Conservation (phyloP, 352 stramenopile species). For the Globisporangium megalacanthum region DNA sequence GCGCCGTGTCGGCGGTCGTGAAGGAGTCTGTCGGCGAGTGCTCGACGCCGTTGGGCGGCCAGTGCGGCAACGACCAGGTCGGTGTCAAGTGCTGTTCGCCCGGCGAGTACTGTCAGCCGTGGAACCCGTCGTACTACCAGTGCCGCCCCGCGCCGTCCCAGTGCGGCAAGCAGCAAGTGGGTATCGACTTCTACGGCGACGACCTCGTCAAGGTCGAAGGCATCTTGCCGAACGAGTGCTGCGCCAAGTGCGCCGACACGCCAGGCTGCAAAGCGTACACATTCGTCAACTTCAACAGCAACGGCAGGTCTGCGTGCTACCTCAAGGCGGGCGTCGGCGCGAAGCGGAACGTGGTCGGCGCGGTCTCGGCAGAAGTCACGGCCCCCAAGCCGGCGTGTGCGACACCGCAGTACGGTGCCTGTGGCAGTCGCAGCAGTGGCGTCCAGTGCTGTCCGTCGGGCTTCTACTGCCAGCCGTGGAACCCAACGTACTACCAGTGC, state of each 20-base stretch:
- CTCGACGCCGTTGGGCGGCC: conserved; percentile 3
- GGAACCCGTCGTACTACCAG: conserved; percentile 18
- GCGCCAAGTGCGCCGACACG: conserved; percentile 32
- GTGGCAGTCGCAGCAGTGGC: conserved; percentile 4
- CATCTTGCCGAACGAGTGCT: conserved; percentile 25
- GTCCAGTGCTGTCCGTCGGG: conserved; percentile 27
- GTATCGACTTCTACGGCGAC: conserved; percentile 17
- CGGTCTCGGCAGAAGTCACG: conserved; percentile 1
- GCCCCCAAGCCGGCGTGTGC: conserved; percentile 5
- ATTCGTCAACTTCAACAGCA: conserved; percentile 26
- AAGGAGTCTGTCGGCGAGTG: no score
- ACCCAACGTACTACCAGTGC: conserved; percentile 38
- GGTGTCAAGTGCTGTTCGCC: conserved; percentile 11
- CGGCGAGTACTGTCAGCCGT: conserved; percentile 18
- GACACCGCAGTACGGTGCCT: background rate
- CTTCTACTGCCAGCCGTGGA: conserved; percentile 49
- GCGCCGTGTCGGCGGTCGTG: no score
- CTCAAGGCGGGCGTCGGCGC: conserved; percentile 6
- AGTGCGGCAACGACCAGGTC: conserved; percentile 8
- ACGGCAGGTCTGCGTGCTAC: conserved; percentile 13
- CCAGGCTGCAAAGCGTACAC: conserved; percentile 50
- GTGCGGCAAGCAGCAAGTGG: conserved; percentile 7
- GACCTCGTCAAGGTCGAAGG: no score
- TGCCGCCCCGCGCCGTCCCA: background rate
- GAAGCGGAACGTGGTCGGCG: conserved; percentile 1